Conservation (phyloP, 441 rosid species). For the Euphorbia neoarborescens region DNA sequence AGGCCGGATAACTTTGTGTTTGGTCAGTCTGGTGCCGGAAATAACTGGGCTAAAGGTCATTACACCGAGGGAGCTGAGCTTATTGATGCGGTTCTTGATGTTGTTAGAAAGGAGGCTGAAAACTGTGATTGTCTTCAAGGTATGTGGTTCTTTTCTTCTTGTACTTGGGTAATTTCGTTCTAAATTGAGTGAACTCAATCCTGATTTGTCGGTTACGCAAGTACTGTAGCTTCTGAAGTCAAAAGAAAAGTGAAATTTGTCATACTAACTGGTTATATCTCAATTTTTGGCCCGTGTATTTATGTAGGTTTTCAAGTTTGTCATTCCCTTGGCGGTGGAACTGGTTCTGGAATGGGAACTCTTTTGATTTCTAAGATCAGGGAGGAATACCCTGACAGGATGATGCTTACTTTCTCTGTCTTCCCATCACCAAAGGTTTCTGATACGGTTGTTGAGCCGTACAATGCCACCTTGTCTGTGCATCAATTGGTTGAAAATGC, state of each 20-base stretch:
- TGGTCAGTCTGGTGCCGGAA: slow-evolving; percentile 24
- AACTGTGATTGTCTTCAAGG: slow-evolving; percentile 36
- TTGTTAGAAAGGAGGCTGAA: slow-evolving; percentile 23
- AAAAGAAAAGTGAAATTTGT: background rate
- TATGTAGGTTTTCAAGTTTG: slow-evolving; percentile 33
- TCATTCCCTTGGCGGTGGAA: slow-evolving; percentile 40
- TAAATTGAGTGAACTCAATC: background rate
- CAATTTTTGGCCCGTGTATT: background rate
- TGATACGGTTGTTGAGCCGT: slow-evolving; percentile 34
- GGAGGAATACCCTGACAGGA: slow-evolving; percentile 23
- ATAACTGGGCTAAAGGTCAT: slow-evolving; percentile 23
- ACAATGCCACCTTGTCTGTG: slow-evolving; percentile 30
- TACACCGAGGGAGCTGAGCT: slow-evolving; percentile 24
- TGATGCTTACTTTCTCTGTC: slow-evolving; percentile 25
- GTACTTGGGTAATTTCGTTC: background rate
- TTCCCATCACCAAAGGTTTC: slow-evolving; percentile 23
- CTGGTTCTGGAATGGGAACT: slow-evolving; percentile 30
- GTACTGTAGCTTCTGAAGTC: background rate
- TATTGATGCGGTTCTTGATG: slow-evolving; percentile 22
- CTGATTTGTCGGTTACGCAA: background rate
- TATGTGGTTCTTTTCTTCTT: background rate
- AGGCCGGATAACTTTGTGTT: slow-evolving; percentile 24
- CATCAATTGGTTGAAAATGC: slow-evolving; percentile 32
- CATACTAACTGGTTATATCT: background rate
- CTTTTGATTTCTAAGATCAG: slow-evolving; percentile 24